These are phyloP conservation scores for Fusarium graminum DNA, from an alignment of 2,329 filamentous ascomycete genomes.

Conservation along the genomic window DNA sequence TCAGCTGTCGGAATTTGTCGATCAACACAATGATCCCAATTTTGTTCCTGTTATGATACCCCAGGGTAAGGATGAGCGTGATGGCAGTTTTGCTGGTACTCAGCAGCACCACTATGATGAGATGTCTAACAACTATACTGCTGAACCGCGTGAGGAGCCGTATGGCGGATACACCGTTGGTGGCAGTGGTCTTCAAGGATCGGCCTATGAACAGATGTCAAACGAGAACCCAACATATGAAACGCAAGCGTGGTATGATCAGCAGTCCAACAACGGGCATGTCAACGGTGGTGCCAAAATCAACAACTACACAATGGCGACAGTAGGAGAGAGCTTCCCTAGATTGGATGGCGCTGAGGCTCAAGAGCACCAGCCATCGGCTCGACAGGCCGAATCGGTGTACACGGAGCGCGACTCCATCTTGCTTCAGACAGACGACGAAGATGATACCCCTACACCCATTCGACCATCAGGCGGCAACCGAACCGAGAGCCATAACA, in stretches of 20 bases:
- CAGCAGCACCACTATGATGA: slow-evolving; percentile 20
- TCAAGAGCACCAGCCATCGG: slow-evolving; percentile 18
- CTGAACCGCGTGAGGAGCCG: slow-evolving; percentile 23
- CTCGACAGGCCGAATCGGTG: slow-evolving; percentile 32
- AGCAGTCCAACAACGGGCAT: slow-evolving; percentile 25
- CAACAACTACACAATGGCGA: slow-evolving; percentile 37
- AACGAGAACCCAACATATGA: slow-evolving; percentile 13
- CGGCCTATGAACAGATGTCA: slow-evolving; percentile 23
- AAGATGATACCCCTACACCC: slow-evolving; percentile 38
- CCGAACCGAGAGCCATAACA: slow-evolving; percentile 62
- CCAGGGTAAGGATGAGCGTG: slow-evolving; percentile 32
- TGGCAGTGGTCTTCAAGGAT: slow-evolving; percentile 15
- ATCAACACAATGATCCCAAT: slow-evolving; percentile 34
- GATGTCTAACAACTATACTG: slow-evolving; percentile 23
- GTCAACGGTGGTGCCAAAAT: slow-evolving; percentile 27
- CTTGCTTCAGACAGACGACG: slow-evolving; percentile 43
- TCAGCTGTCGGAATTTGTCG: slow-evolving; percentile 32
- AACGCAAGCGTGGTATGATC: slow-evolving; percentile 15
- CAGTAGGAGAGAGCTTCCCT: slow-evolving; percentile 46
- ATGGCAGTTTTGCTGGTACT: slow-evolving; percentile 15
- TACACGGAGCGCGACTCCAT: slow-evolving; percentile 43
- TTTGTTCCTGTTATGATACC: slow-evolving; percentile 43
- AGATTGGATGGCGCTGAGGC: slow-evolving; percentile 30
- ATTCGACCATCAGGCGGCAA: slow-evolving; percentile 48
- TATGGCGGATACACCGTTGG: slow-evolving; percentile 16